Evolutionary conservation across 805 yeast genomes (phyloP).

Genomic region (Saccharomyces mikatae): DNA sequence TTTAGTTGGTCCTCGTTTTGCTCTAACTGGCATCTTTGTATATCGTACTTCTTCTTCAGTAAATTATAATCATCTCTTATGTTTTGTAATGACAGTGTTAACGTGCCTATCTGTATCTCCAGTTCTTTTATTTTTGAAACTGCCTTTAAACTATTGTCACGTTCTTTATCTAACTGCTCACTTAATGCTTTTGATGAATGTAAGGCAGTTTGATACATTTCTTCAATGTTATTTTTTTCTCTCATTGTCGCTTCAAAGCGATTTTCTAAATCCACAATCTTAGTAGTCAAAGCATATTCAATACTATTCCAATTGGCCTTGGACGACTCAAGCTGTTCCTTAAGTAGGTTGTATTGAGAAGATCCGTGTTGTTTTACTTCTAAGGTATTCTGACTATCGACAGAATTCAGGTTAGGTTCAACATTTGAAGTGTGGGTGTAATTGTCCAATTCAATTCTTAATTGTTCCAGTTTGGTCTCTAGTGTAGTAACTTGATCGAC

Average conservation of each 20-base stretch:
- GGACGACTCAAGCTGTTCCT: constrained; percentile 64
- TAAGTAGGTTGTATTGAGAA: constrained; percentile 44
- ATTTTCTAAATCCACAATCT: constrained; percentile 37
- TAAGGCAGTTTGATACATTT: constrained; percentile 18
- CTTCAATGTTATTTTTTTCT: constrained; percentile 15
- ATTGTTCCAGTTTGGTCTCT: constrained; percentile 62
- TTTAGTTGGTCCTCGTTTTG: constrained; percentile 5
- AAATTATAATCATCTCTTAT: constrained; percentile 24
- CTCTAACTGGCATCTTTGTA: constrained; percentile 20
- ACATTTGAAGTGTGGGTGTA: constrained; percentile 16
- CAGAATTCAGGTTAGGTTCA: constrained; percentile 21
- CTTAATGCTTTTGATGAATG: not conserved
- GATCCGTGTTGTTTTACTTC: constrained; percentile 27
- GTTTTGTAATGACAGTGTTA: constrained; percentile 14
- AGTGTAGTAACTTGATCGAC: constrained; percentile 45
- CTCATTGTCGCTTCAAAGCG: constrained; percentile 36
- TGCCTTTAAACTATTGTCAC: constrained; percentile 1
- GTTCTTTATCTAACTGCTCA: constrained; percentile 14
- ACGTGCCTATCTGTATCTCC: constrained; percentile 21
- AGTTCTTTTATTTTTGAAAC: constrained; percentile 30
- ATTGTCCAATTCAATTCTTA: constrained; percentile 55
- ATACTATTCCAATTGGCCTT: constrained; percentile 77
- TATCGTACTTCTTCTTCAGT: constrained; percentile 21
- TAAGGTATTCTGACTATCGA: constrained; percentile 32
- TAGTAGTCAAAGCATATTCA: constrained; percentile 54